These are phyloP conservation scores for Scedosporium apiospermum DNA, from an alignment of 2,329 filamentous ascomycete species.

Conservation along the genomic window DNA sequence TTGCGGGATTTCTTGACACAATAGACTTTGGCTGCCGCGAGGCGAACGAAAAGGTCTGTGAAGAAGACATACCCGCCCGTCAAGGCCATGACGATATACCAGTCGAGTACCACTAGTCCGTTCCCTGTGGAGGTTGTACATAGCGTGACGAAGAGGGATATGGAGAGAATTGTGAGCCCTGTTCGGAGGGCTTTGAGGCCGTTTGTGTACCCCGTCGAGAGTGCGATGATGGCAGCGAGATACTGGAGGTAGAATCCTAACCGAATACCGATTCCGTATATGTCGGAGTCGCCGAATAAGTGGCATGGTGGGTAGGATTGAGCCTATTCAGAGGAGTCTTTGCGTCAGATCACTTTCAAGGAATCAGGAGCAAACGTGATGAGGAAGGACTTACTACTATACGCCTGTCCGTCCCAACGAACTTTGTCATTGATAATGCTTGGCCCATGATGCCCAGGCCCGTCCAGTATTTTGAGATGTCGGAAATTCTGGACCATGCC, in stretches of 20 bases:
- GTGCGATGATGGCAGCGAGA: slow-evolving; percentile 3
- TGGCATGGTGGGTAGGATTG: slow-evolving; percentile 10
- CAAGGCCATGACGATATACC: slow-evolving; percentile 3
- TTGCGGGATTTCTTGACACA: neutral
- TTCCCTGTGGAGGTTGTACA: neutral
- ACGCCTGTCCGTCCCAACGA: neutral
- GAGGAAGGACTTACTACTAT: neutral
- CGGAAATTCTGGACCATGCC: neutral
- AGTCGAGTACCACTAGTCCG: slow-evolving; percentile 2
- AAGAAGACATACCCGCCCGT: neutral
- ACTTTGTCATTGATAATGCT: slow-evolving; percentile 1
- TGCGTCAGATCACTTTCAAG: slow-evolving; percentile 18
- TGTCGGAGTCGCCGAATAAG: slow-evolving; percentile 6
- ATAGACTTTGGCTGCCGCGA: neutral
- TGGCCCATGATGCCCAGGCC: neutral
- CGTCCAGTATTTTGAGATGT: too few relatives aligned
- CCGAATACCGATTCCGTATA: slow-evolving; percentile 8
- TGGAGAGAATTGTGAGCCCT: slow-evolving; percentile 1
- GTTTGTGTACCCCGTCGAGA: neutral
- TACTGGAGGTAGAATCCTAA: slow-evolving; percentile 8
- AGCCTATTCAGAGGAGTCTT: slow-evolving; percentile 25
- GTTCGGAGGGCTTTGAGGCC: neutral
- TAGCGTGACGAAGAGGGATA: slow-evolving; percentile 1
- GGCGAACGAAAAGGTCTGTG: neutral
- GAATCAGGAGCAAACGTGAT: neutral